Evolutionary conservation across 2,329 filamentous ascomycete genomes (phyloP), one percentile per base, ranked within the genome.

Genomic region (Exophiala phaeomuriformis): DNA sequence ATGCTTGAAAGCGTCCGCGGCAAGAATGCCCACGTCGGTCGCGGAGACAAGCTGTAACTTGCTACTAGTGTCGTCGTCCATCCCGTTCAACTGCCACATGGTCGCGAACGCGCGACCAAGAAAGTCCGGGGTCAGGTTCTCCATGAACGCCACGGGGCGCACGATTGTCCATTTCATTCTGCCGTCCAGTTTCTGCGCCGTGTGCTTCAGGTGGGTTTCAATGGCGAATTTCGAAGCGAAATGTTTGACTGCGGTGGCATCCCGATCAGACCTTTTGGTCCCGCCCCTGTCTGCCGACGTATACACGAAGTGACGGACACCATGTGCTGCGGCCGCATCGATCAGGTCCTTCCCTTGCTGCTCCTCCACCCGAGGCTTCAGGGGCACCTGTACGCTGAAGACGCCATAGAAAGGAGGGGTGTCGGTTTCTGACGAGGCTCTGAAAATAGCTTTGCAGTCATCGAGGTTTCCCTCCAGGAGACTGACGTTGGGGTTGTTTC

Each of bases 1-100:
- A 1, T 71, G 55, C 3, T 64, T 45, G 49, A 78, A 74, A 0
- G 72, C 72, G 59, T 72, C 65, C 12, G 70, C 71, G 3, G 69
- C 75, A 51, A 75, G 75, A 12, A 69, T 61, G 1, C 76, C 75
- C 52, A 78, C 75, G 51, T 77, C 75, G 5, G 56, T 63, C 1
- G 66, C 68, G 1, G 72, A 68, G 6, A 77, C 63, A 60, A 71
- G 46, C 51, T 76, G 72, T 12, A 76, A 59, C 3, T 47, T 35
- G 6, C 39, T 41, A 19, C 2, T 19, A 2, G 1, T 19, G 2
- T 19, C 19, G 2, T 19, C 19, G 7, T 46, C 35, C 12, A 27
- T 35, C 37, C 48, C 10, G 3, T 3, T 46, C 5, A 33, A 27
- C 4, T 55, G 48, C 43, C 53, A 52, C 33, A 53, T 53, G 1